These are phyloP conservation scores for Botrytis medusae DNA, from an alignment of 2,329 filamentous ascomycete genomes.

Conservation along the genomic window DNA sequence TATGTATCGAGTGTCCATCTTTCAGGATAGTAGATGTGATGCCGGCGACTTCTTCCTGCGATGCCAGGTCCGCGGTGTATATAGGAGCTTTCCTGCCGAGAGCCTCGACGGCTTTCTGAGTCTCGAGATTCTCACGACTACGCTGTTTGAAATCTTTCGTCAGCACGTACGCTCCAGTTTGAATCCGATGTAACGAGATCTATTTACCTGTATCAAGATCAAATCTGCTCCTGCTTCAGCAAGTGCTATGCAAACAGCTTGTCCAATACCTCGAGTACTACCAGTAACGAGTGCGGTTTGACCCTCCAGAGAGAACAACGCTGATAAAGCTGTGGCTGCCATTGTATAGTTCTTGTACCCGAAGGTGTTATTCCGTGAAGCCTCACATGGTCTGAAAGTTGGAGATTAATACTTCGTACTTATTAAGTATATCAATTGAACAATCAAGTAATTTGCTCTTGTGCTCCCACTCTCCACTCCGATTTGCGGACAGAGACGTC, in stretches of 20 bases:
- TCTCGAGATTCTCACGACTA: conserved; percentile 43
- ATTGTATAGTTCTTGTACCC: conserved; percentile 24
- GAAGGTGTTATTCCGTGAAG: neutral
- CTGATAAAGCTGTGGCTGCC: conserved; percentile 29
- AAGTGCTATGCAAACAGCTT: conserved; percentile 42
- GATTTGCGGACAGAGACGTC: neutral
- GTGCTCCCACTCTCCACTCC: conserved; percentile 4
- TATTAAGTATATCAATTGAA: neutral
- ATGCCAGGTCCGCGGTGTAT: conserved; percentile 69
- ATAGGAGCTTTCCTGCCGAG: conserved; percentile 66
- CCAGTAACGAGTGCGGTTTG: conserved; percentile 44
- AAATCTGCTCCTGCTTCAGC: conserved; percentile 45
- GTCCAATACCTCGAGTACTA: conserved; percentile 43
- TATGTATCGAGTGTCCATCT: conserved; percentile 46
- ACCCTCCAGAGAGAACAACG: conserved; percentile 41
- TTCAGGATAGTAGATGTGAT: conserved; percentile 62
- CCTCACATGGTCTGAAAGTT: neutral
- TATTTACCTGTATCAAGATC: conserved; percentile 43
- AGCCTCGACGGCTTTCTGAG: conserved; percentile 60
- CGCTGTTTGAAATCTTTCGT: conserved; percentile 30
- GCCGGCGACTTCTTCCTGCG: conserved; percentile 56
- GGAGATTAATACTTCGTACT: neutral
- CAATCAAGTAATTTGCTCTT: neutral
- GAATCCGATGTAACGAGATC: neutral
- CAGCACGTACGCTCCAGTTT: neutral